These are phyloP conservation scores for Linnemannia zychae DNA, from an alignment of 192 early-diverging fungal species.

Conservation along the genomic window DNA sequence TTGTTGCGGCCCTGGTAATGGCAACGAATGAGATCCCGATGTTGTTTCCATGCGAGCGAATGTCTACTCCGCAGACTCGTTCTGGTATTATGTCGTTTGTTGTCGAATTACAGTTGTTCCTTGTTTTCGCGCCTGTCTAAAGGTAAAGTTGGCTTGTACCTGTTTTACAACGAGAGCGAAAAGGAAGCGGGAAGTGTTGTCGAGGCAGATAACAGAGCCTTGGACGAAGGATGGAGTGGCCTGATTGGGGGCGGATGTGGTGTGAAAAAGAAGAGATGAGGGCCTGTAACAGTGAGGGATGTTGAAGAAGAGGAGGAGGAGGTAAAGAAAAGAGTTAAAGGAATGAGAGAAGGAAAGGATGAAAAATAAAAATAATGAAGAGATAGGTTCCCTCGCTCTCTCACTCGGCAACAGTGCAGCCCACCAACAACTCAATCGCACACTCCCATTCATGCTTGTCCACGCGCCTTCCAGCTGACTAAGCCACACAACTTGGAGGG, in stretches of 20 bases:
- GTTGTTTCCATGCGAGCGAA: too few species aligned
- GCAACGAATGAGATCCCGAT: neutral
- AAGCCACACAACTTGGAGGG: too few species aligned
- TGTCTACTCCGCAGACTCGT: too few species aligned
- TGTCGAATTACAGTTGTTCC: neutral
- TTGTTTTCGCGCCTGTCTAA: neutral
- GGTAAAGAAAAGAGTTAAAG: neutral
- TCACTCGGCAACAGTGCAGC: neutral
- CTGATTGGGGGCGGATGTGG: neutral
- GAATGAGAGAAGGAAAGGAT: neutral
- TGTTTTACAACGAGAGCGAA: conserved; percentile 1
- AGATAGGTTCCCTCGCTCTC: neutral
- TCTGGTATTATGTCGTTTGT: neutral
- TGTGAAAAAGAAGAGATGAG: neutral
- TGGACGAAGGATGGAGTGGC: neutral
- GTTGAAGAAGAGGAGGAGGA: neutral
- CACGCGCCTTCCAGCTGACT: neutral
- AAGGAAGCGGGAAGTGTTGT: neutral
- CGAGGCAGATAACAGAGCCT: neutral
- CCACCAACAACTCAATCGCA: too few species aligned
- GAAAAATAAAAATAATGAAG: neutral
- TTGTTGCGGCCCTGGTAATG: neutral
- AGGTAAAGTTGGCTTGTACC: neutral
- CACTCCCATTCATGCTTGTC: too few species aligned
- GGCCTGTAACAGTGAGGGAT: too few species aligned